Base-by-base conservation (phyloP, 2,329 filamentous ascomycete genomes). In the Cladophialophora psammophila region DNA sequence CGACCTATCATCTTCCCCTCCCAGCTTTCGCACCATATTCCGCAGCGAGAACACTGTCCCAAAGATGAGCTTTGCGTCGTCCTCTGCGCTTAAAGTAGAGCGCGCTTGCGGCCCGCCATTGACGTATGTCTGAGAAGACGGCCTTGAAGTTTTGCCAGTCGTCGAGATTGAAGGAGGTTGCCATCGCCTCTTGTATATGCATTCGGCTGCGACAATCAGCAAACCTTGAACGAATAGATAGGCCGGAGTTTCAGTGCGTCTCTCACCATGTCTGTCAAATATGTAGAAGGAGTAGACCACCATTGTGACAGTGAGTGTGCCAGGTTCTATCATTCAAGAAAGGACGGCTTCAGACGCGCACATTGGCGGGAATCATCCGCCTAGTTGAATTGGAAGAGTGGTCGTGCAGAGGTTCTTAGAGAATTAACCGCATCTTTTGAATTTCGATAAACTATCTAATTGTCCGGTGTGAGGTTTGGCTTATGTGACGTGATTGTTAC, bases 241-340 rank as follows among this genome's bases (percentile, higher is more conserved):
- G 15, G 15, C 9, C 40, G 18, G 8, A 31, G 34, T 13, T 18
- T 20, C 15, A 32, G 26, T 31, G 54, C 40, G 55, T 20, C 34
- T 34, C 87, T 77, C 86, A 97, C 95, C 97, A 81, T 99, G 95
- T 72, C 95, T 91, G 82, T 99, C 95, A 79, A 99, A 99, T 78
- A 99, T 97, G 85, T 97, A 97, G 82, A 99, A 97, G 67, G 93
- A 94, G 82, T 96, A 98, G 80, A 98, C 91, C 68, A 91, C 90
- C 95, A 99, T 98, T 77, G 74, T 83, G 78, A 72, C 59, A 35
- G 31, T 36, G 36, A 18, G 20, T 35, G 50, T 32, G 34, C 31
- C 26, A 13, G 31, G 32, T 20, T 7, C n/a, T 3, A 18, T 31
- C 31, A 6, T 6, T 35, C 31, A 50, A 50, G 45, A 26, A 26